Percentiles rank a stretch among this genome's conserved stretches.
phyloP scores from a whole-genome alignment of 2,329 filamentous ascomycete species.

The Exophiala bonariae region DNA sequence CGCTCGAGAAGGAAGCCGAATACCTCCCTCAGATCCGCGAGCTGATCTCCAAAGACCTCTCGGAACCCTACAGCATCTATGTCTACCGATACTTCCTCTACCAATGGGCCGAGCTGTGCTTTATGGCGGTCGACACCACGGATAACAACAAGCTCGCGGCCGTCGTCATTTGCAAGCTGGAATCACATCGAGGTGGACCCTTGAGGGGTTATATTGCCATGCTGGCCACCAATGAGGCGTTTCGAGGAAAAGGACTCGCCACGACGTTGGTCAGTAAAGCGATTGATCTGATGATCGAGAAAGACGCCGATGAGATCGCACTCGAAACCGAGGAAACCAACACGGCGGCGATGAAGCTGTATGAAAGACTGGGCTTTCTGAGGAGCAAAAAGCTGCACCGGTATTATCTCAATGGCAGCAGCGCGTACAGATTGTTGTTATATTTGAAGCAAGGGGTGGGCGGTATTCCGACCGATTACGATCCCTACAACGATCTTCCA shows the following conservation, averaged over 20 bases:
- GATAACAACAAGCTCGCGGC: conserved; percentile 72
- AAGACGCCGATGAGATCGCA: conserved; percentile 88
- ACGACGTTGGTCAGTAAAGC: conserved; percentile 85
- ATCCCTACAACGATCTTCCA: conserved; percentile 30
- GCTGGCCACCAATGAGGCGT: conserved; percentile 82
- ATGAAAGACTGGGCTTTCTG: conserved; percentile 88
- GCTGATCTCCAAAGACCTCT: conserved; percentile 92
- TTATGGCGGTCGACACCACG: conserved; percentile 67
- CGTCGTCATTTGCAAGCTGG: conserved; percentile 92
- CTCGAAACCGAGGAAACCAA: conserved; percentile 96
- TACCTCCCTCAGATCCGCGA: conserved; percentile 86
- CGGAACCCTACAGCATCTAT: conserved; percentile 98
- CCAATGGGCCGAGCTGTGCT: conserved; percentile 97
- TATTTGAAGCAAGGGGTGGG: conserved; percentile 67
- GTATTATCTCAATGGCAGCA: conserved; percentile 96
- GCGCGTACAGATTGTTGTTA: conserved; percentile 84
- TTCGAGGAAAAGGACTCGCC: conserved; percentile 82
- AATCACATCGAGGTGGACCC: conserved; percentile 82
- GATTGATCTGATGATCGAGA: conserved; percentile 83
- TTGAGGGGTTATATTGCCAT: conserved; percentile 96
- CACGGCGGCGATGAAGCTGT: conserved; percentile 82
- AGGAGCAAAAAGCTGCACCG: conserved; percentile 89
- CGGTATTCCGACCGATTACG: conserved; percentile 39
- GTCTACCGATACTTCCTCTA: conserved; percentile 98
- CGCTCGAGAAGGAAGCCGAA: conserved; percentile 57